Evolutionary conservation across 352 stramenopile genomes (phyloP).

Genomic region (Globisporangium barbulae): DNA sequence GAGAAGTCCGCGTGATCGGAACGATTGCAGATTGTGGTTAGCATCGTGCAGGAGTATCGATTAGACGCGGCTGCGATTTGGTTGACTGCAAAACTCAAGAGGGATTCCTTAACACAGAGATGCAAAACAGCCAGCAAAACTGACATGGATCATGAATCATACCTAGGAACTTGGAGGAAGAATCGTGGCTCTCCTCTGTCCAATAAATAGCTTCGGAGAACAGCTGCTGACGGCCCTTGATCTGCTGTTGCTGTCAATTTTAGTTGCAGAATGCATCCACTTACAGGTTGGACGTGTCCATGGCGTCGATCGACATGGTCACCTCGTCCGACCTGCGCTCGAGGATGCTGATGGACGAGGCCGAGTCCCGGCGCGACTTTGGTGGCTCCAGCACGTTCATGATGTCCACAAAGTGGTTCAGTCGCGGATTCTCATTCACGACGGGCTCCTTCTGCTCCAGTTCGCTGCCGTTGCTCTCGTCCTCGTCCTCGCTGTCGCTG

Average conservation of each 20-base stretch:
- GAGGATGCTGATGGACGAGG: slow-evolving; percentile 25
- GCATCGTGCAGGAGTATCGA: neutral
- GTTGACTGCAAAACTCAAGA: neutral
- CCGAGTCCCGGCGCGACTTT: slow-evolving; percentile 7
- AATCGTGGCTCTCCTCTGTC: neutral
- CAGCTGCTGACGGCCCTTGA: neutral
- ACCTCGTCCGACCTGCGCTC: slow-evolving; percentile 17
- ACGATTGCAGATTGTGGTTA: neutral
- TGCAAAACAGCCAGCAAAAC: neutral
- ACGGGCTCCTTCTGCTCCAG: slow-evolving; percentile 8
- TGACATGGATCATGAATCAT: neutral
- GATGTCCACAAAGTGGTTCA: slow-evolving; percentile 19
- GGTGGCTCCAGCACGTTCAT: slow-evolving; percentile 5
- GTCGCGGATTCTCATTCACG: neutral
- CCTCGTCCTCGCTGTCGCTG: slow-evolving; percentile 20
- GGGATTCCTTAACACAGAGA: neutral
- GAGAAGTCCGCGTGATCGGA: slow-evolving; percentile 3
- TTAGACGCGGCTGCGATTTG: neutral
- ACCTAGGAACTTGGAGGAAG: neutral
- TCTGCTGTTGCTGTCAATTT: neutral
- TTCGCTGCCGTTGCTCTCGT: slow-evolving; percentile 21
- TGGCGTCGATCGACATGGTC: slow-evolving; percentile 21
- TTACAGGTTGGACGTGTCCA: slow-evolving; percentile 18
- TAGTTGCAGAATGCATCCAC: neutral
- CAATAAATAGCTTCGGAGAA: slow-evolving; percentile 5